Evolutionary conservation across 257 asterid genomes (phyloP).

Genomic region (Thymus quinquecostatus): DNA sequence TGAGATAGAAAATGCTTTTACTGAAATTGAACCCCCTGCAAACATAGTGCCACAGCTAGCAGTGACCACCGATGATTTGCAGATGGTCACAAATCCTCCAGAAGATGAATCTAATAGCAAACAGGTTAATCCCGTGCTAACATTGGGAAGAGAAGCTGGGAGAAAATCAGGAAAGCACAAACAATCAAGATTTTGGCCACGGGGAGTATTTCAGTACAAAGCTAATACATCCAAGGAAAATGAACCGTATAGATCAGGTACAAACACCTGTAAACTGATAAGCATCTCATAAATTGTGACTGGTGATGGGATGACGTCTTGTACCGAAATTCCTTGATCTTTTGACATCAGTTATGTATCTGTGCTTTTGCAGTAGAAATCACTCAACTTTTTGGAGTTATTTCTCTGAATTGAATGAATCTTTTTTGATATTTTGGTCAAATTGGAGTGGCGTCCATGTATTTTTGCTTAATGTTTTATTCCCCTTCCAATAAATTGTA

Average conservation of each 20-base stretch:
- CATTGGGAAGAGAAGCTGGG: constrained; percentile 20
- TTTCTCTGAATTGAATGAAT: neutral
- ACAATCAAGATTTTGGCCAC: constrained; percentile 26
- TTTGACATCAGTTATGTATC: neutral
- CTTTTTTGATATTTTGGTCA: neutral
- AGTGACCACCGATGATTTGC: constrained; percentile 2
- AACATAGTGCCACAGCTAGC: constrained; percentile 20
- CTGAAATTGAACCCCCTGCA: constrained; percentile 21
- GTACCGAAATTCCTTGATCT: too few relatives aligned
- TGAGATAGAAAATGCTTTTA: constrained; percentile 13
- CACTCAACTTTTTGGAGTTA: neutral
- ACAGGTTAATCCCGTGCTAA: constrained; percentile 6
- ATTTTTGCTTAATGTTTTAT: neutral
- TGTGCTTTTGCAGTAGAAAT: neutral
- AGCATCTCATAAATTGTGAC: neutral
- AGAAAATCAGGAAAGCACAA: constrained; percentile 27
- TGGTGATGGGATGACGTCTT: neutral
- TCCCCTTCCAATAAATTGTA: neutral
- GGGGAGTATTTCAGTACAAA: constrained; percentile 40
- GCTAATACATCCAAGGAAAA: constrained; percentile 30
- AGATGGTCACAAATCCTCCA: constrained; percentile 15
- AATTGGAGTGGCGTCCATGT: neutral
- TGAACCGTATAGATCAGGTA: constrained; percentile 31
- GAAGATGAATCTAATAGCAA: constrained; percentile 1
- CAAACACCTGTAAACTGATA: neutral